These are phyloP conservation scores for Camelina sativa DNA, from an alignment of 345 rosid species.

Conservation along the genomic window DNA sequence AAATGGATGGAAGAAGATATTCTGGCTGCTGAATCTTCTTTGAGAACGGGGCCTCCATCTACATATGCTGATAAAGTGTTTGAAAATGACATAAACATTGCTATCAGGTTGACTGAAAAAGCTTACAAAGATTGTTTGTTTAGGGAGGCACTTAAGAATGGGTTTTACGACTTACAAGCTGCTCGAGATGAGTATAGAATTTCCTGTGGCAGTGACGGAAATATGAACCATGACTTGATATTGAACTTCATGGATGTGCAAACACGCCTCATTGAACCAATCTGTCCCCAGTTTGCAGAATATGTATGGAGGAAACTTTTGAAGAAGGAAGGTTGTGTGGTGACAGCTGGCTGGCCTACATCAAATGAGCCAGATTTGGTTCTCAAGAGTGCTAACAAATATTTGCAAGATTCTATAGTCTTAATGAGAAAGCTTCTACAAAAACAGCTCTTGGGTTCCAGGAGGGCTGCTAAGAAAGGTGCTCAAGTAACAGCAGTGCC, in stretches of 20 bases:
- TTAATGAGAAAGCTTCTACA: slow-evolving; percentile 80
- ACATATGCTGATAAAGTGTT: slow-evolving; percentile 87
- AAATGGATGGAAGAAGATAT: slow-evolving; percentile 86
- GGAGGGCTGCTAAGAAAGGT: slow-evolving; percentile 73
- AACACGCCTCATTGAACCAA: slow-evolving; percentile 82
- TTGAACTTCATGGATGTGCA: slow-evolving; percentile 89
- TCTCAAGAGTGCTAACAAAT: slow-evolving; percentile 84
- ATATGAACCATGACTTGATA: slow-evolving; percentile 69
- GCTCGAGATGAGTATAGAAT: slow-evolving; percentile 92
- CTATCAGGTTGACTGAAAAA: slow-evolving; percentile 74
- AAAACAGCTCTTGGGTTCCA: slow-evolving; percentile 70
- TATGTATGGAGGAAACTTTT: slow-evolving; percentile 87
- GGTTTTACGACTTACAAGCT: slow-evolving; percentile 92
- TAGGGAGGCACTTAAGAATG: slow-evolving; percentile 89
- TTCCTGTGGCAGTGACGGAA: slow-evolving; percentile 72
- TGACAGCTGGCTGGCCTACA: slow-evolving; percentile 91
- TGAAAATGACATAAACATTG: slow-evolving; percentile 86
- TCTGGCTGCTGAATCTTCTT: slow-evolving; percentile 64
- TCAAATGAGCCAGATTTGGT: slow-evolving; percentile 71
- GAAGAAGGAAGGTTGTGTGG: slow-evolving; percentile 76
- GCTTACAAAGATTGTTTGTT: slow-evolving; percentile 73
- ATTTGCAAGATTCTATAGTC: slow-evolving; percentile 85
- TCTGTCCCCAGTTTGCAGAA: slow-evolving; percentile 93
- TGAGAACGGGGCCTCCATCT: slow-evolving; percentile 72
- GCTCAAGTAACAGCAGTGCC: slow-evolving; percentile 54